Conservation (phyloP, 441 rosid species). For the Kokia cookei region DNA sequence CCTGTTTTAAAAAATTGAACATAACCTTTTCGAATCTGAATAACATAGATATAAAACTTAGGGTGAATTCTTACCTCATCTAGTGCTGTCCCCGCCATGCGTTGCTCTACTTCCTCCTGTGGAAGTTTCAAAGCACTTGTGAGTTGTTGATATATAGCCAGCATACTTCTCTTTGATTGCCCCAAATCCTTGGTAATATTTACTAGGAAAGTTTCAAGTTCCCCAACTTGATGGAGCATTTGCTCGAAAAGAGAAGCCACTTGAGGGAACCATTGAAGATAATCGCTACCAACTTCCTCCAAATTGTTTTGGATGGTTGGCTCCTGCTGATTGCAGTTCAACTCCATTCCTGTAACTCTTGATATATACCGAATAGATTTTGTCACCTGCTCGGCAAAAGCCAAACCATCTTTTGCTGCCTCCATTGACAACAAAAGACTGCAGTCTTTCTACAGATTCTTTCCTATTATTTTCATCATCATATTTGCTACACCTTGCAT, state of each 20-base stretch:
- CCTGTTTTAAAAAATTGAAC: background rate
- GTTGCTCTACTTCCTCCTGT: slow-evolving; percentile 12
- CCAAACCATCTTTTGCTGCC: slow-evolving; percentile 4
- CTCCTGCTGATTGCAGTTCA: background rate
- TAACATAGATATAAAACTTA: background rate
- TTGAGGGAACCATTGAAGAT: slow-evolving; percentile 10
- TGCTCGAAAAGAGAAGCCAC: slow-evolving; percentile 18
- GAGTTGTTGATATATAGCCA: slow-evolving; percentile 11
- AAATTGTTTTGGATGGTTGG: background rate
- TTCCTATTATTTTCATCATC: background rate
- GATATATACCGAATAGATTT: slow-evolving; percentile 4
- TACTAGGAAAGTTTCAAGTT: slow-evolving; percentile 11
- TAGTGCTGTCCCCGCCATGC: slow-evolving; percentile 12
- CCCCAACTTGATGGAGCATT: slow-evolving; percentile 18
- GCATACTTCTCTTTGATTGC: background rate
- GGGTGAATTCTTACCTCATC: slow-evolving; percentile 16
- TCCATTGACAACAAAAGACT: slow-evolving; percentile 9
- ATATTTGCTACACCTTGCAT: background rate
- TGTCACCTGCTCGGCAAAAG: background rate
- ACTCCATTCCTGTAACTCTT: slow-evolving; percentile 10
- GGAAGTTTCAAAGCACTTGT: slow-evolving; percentile 16
- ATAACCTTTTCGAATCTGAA: background rate
- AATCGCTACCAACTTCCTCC: slow-evolving; percentile 7
- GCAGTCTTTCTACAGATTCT: background rate
- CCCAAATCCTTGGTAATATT: slow-evolving; percentile 15